Evolutionary conservation across 345 rosid species (phyloP), one percentile per base, ranked within the genome.

Genomic region (Fremontodendron californicum): DNA sequence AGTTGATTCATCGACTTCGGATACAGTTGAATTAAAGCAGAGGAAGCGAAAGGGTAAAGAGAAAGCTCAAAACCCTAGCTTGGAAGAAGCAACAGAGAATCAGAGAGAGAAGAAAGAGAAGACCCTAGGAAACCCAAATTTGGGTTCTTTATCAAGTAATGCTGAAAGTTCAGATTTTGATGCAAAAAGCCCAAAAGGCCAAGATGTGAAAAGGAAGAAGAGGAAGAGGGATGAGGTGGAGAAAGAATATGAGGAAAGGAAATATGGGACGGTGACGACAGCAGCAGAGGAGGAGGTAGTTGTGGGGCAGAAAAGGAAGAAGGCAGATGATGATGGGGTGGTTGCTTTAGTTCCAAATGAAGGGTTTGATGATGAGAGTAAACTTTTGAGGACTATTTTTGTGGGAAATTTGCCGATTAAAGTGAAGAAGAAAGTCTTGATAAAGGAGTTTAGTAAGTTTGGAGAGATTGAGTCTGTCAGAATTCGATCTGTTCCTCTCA

Each of bases 181-280:
- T 29, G n/a, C 51, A 16, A 58, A 67, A 65, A n/a, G 74, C 27
- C 62, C 9, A 52, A 75, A 78, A 39, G 66, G 33, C 11, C 74
- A 16, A 42, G 81, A 77, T 63, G 82, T 73, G 65, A 86, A 77
- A 84, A 87, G 73, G 81, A 91, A 87, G 87, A 95, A 95, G 75
- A 90, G 98, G 84, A 95, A 92, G 84, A 89, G 97, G 77, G 98
- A 93, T 78, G 99, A 93, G 77, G 73, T 92, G 21, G 99, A 95
- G n/a, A n/a, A n/a, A n/a, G n/a, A n/a, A n/a, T n/a, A n/a, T n/a
- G n/a, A n/a, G n/a, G n/a, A n/a, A n/a, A 86, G 79, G 78, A 92
- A 80, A 84, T 92, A 93, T 40, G 99, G 97, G 35, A 16, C 13
- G 21, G 51, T 33, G 35, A 39, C 19, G 16, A 37, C 6, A 6